Evolutionary conservation across 2,329 filamentous ascomycete genomes (phyloP).

Genomic region (Paraphaeosphaeria sporulosa): DNA sequence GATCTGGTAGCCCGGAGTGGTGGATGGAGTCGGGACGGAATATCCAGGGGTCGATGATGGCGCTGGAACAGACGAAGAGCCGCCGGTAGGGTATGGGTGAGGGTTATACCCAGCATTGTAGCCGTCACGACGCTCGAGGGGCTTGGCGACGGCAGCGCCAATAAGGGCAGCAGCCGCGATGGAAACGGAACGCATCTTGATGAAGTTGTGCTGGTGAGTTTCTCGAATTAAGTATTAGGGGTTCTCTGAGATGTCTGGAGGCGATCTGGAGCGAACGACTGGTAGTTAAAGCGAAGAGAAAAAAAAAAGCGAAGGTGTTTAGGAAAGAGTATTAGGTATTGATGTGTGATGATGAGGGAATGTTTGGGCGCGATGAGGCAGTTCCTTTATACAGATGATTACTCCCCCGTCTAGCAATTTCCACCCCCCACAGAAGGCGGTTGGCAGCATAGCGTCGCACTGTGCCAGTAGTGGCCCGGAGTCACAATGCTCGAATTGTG

Average conservation of each 20-base stretch:
- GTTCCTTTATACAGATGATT: constrained; percentile 37
- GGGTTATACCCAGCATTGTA: constrained; percentile 26
- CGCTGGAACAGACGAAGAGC: constrained; percentile 9
- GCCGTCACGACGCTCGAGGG: constrained; percentile 24
- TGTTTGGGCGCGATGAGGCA: constrained; percentile 19
- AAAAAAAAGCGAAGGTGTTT: constrained; percentile 39
- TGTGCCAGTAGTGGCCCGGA: constrained; percentile 33
- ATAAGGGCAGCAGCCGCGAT: constrained; percentile 40
- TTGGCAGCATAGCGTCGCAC: constrained; percentile 32
- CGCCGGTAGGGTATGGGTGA: constrained; percentile 25
- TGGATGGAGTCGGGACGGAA: constrained; percentile 7
- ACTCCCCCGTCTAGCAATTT: constrained; percentile 27
- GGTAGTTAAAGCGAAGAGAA: constrained; percentile 28
- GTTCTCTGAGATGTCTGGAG: constrained; percentile 34
- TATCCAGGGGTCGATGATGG: constrained; percentile 9
- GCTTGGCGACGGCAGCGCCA: constrained; percentile 40
- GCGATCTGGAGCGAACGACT: constrained; percentile 40
- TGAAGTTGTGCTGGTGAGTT: constrained; percentile 11
- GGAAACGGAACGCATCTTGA: constrained; percentile 44
- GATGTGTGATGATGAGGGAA: constrained; percentile 33
- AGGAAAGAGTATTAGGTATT: constrained; percentile 33
- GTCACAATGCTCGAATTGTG: constrained; percentile 34
- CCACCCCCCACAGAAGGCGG: constrained; percentile 18
- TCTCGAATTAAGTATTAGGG: constrained; percentile 35
- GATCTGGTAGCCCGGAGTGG: constrained; percentile 13